phyloP scores from a whole-genome alignment of 805 yeast genomes.

The Saccharomyces paradoxus region DNA sequence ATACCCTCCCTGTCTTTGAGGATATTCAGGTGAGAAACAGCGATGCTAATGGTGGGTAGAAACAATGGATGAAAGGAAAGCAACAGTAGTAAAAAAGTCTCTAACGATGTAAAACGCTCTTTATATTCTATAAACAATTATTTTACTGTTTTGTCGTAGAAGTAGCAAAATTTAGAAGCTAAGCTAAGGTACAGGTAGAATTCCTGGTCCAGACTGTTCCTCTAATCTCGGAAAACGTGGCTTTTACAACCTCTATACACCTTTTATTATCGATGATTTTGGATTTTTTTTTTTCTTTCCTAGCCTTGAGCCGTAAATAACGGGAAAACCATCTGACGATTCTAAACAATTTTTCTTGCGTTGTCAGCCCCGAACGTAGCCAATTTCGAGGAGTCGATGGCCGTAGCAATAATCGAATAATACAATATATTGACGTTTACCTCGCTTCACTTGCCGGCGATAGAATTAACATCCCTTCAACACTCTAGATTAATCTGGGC shows the following conservation, averaged over 20 bases:
- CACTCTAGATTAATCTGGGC: not conserved
- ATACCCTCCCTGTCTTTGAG: not conserved
- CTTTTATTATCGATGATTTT: not conserved
- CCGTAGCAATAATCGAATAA: not conserved
- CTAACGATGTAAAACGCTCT: not conserved
- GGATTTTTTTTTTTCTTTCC: not conserved
- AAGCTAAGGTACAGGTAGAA: not conserved
- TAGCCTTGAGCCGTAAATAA: not conserved
- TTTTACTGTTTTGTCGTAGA: not conserved
- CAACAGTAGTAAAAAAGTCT: not conserved
- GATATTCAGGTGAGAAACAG: not conserved
- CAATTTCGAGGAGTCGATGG: not conserved
- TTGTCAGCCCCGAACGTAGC: not conserved
- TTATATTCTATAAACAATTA: not conserved
- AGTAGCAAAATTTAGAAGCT: not conserved
- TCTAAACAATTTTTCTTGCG: not conserved
- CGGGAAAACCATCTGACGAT: not conserved
- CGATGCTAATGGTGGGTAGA: not conserved
- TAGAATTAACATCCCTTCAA: not conserved
- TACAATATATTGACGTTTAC: not conserved
- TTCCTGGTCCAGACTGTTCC: not conserved
- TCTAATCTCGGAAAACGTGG: not conserved
- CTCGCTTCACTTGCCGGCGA: not conserved
- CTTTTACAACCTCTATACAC: not conserved
- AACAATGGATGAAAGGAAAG: not conserved